These are phyloP conservation scores for Athelia psychrophila DNA, from an alignment of 1,284 basidiomycete genomes.

Conservation along the genomic window DNA sequence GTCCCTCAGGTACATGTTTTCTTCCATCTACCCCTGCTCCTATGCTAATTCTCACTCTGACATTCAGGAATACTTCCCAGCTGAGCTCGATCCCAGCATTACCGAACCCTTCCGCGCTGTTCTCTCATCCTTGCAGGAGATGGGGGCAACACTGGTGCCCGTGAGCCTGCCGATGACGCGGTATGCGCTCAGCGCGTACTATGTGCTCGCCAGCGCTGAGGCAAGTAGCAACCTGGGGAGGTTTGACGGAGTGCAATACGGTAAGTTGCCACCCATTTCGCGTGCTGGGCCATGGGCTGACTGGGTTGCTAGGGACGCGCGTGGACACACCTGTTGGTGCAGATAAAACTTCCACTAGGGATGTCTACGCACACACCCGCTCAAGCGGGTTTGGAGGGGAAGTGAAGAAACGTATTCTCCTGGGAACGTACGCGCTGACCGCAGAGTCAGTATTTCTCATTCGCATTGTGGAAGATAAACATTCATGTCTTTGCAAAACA, in stretches of 20 bases:
- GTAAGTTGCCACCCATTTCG: constrained; percentile 30
- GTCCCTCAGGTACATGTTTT: constrained; percentile 46
- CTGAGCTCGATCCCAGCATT: constrained; percentile 57
- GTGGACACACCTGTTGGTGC: constrained; percentile 40
- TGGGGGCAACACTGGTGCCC: constrained; percentile 71
- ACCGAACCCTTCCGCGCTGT: constrained; percentile 44
- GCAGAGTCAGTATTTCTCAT: constrained; percentile 67
- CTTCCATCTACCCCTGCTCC: neutral
- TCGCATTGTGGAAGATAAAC: neutral
- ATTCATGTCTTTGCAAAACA: constrained; percentile 27
- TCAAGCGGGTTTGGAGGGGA: constrained; percentile 79
- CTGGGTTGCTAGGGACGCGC: constrained; percentile 41
- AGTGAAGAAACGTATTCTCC: constrained; percentile 84
- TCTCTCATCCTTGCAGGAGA: constrained; percentile 46
- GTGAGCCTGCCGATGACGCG: constrained; percentile 78
- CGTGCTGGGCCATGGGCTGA: too few relatives aligned
- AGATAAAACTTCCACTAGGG: constrained; percentile 41
- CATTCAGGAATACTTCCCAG: constrained; percentile 77
- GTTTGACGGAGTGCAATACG: constrained; percentile 84
- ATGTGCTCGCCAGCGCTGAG: constrained; percentile 92
- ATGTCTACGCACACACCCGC: constrained; percentile 59
- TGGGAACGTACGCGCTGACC: constrained; percentile 90
- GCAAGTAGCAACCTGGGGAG: constrained; percentile 92
- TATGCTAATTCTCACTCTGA: neutral
- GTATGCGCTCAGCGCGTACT: constrained; percentile 90